Percentiles rank a stretch among this genome's conserved stretches.
These are phyloP conservation scores for Chaetomiaceae sp. DNA, from an alignment of 2,329 filamentous ascomycete species.

Conservation along the genomic window DNA sequence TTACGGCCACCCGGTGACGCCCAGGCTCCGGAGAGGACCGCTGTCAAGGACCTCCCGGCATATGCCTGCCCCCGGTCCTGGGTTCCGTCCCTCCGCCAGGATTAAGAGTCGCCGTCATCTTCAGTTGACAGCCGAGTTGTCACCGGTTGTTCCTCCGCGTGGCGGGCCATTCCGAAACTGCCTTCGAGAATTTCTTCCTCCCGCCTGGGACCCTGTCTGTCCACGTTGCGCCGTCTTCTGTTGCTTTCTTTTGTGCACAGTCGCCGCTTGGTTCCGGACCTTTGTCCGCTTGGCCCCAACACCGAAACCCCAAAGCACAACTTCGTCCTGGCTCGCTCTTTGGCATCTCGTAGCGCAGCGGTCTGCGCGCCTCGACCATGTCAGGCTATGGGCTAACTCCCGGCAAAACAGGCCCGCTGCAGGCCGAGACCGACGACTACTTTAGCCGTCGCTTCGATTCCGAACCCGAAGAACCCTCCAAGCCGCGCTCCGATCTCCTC, in stretches of 20 bases:
- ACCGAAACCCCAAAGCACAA: background rate
- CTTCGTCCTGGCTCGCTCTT: background rate
- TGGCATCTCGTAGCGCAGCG: conserved; percentile 13
- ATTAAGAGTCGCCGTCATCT: conserved; percentile 11
- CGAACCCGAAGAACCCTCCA: conserved; percentile 38
- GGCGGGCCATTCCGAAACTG: background rate
- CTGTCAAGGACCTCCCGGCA: conserved; percentile 14
- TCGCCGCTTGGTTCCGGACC: background rate
- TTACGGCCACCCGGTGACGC: conserved; percentile 6
- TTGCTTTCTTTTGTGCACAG: background rate
- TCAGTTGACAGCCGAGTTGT: conserved; percentile 5
- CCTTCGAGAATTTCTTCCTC: background rate
- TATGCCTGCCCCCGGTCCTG: conserved; percentile 16
- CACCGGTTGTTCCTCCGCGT: conserved; percentile 9
- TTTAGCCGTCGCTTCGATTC: conserved; percentile 42
- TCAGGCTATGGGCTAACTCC: conserved; percentile 33
- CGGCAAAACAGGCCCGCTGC: conserved; percentile 30
- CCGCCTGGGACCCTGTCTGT: background rate
- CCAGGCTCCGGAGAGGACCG: conserved; percentile 9
- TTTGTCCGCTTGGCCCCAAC: background rate
- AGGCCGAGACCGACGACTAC: conserved; percentile 28
- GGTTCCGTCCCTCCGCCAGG: conserved; percentile 16
- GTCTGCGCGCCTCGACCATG: conserved; percentile 19
- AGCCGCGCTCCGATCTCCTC: conserved; percentile 45
- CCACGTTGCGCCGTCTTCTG: conserved; percentile 1